These are phyloP conservation scores for Brasenia schreberi DNA, from an alignment of 164 flowering plant species.

Conservation along the genomic window DNA sequence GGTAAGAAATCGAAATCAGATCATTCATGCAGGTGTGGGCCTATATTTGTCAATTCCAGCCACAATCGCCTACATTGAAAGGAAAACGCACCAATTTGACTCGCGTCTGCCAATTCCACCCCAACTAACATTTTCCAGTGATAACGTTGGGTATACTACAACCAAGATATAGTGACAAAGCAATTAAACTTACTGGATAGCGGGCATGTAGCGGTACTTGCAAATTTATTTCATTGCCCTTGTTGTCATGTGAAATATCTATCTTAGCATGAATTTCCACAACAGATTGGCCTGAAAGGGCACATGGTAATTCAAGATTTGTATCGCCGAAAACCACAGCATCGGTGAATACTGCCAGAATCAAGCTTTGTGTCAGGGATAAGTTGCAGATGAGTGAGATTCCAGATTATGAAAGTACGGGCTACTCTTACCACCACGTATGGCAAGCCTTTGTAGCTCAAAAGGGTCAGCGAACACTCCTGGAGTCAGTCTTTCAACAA, in stretches of 20 bases:
- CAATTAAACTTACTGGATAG: constrained; percentile 47
- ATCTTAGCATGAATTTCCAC: constrained; percentile 65
- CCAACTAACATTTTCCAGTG: neutral
- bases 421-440: constrained; percentile 46
- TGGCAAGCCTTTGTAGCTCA: constrained; percentile 76
- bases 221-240: constrained; percentile 28
- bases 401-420: neutral
- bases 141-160: neutral
- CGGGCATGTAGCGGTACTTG: constrained; percentile 81
- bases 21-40: too few species aligned
- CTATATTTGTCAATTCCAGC: neutral
- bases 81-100: neutral
- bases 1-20: too few species aligned
- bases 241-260: constrained; percentile 12
- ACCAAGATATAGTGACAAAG: neutral
- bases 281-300: constrained; percentile 47
- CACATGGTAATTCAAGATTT: constrained; percentile 77
- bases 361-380: neutral
- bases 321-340: constrained; percentile 85
- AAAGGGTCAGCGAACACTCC: constrained; percentile 96
- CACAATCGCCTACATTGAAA: neutral
- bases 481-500: constrained; percentile 56
- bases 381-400: neutral
- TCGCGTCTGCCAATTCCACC: neutral
- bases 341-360: constrained; percentile 42